Evolutionary conservation across 148 eudicot species (phyloP).

Genomic region (Nepenthes gracilis): DNA sequence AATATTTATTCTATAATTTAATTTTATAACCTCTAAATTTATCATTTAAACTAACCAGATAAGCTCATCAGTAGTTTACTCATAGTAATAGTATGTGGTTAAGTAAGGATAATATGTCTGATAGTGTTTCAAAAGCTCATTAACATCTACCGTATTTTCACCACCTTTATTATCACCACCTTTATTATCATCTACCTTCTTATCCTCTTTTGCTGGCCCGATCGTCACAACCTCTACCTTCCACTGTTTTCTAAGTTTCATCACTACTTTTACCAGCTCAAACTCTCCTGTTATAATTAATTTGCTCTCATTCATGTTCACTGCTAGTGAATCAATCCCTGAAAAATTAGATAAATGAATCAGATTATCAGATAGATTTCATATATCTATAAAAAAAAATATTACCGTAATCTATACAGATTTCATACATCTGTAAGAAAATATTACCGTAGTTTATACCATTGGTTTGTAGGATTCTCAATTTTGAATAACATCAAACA

Average conservation of each 20-base stretch:
- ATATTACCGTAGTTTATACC: too few relatives aligned
- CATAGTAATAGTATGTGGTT: too few relatives aligned
- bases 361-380: not conserved
- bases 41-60: too few relatives aligned
- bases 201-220: constrained; percentile 57
- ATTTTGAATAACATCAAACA: too few relatives aligned
- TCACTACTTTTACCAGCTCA: constrained; percentile 37
- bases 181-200: constrained; percentile 14
- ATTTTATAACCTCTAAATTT: too few relatives aligned
- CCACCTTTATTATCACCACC: constrained; percentile 14
- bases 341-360: constrained; percentile 1
- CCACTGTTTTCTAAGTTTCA: constrained; percentile 43
- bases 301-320: constrained; percentile 51
- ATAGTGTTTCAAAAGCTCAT: not conserved
- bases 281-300: constrained; percentile 47
- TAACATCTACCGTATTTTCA: not conserved
- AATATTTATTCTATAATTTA: too few relatives aligned
- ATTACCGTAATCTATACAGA: not conserved
- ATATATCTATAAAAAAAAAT: not conserved
- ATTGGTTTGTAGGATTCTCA: too few relatives aligned
- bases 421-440: not conserved
- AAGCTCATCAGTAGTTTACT: too few relatives aligned
- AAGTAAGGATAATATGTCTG: not conserved
- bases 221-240: constrained; percentile 34
- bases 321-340: constrained; percentile 56